Evolutionary conservation across 345 rosid species (phyloP).

Genomic region (Eutrema yunnanense): DNA sequence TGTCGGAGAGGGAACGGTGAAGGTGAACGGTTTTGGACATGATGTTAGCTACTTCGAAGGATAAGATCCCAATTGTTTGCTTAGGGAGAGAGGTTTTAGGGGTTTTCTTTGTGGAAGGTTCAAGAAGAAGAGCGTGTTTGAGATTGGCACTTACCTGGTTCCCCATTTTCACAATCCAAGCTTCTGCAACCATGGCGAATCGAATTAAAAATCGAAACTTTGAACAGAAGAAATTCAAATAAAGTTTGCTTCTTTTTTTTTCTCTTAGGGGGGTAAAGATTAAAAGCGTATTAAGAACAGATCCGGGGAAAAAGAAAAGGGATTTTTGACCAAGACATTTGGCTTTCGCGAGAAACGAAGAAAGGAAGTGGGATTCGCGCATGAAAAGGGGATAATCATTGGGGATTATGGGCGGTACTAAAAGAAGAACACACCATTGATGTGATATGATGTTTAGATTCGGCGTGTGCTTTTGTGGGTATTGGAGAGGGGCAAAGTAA

Average conservation of each 20-base stretch:
- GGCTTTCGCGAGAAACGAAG: slow-evolving; percentile 14
- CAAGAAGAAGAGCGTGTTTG: slow-evolving; percentile 73
- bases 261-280: background rate
- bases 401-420: slow-evolving; percentile 13
- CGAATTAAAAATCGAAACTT: slow-evolving; percentile 10
- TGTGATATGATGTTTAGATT: slow-evolving; percentile 14
- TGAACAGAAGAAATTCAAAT: background rate
- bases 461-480: slow-evolving; percentile 1
- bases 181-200: slow-evolving; percentile 73
- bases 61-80: slow-evolving; percentile 66
- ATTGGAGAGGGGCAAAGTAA: slow-evolving; percentile 8
- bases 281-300: slow-evolving; percentile 1
- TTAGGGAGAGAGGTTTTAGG: slow-evolving; percentile 34
- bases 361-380: slow-evolving; percentile 22
- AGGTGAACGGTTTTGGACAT: slow-evolving; percentile 86
- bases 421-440: slow-evolving; percentile 7
- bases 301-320: slow-evolving; percentile 5
- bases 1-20: slow-evolving; percentile 72
- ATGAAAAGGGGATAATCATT: slow-evolving; percentile 30
- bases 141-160: slow-evolving; percentile 93
- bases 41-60: slow-evolving; percentile 85
- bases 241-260: slow-evolving; percentile 12
- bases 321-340: background rate
- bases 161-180: slow-evolving; percentile 94
- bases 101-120: slow-evolving; percentile 39